Evolutionary conservation across 352 stramenopile species (phyloP).

Genomic region (Globisporangium radiosum): DNA sequence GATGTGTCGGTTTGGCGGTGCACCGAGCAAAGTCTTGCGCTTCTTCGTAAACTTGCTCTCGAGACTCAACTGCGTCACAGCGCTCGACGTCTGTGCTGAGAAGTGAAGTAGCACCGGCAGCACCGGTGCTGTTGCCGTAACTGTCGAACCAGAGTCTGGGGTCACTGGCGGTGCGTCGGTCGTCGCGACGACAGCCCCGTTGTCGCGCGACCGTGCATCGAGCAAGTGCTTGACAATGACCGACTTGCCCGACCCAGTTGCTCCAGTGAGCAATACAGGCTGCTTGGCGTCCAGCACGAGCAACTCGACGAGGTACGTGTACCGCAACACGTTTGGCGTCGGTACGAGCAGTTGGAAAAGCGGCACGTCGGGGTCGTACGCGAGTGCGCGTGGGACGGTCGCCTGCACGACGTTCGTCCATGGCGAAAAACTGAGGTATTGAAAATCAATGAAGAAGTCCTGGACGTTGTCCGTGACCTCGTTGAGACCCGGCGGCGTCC

Average conservation of each 20-base stretch:
- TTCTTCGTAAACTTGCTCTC: slow-evolving; percentile 91
- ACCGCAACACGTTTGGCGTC: slow-evolving; percentile 58
- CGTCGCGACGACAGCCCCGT: background rate
- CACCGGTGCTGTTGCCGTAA: slow-evolving; percentile 20
- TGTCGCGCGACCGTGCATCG: slow-evolving; percentile 15
- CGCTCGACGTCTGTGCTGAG: slow-evolving; percentile 81
- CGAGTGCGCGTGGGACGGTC: slow-evolving; percentile 11
- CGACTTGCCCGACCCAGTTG: slow-evolving; percentile 87
- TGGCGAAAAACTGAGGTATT: slow-evolving; percentile 51
- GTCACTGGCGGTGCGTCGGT: background rate
- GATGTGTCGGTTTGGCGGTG: slow-evolving; percentile 60
- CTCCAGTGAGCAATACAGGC: slow-evolving; percentile 83
- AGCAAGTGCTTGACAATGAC: slow-evolving; percentile 76
- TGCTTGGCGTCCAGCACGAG: slow-evolving; percentile 51
- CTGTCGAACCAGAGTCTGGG: background rate
- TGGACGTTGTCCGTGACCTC: slow-evolving; percentile 53
- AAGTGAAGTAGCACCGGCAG: slow-evolving; percentile 71
- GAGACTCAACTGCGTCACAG: slow-evolving; percentile 76
- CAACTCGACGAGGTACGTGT: slow-evolving; percentile 48
- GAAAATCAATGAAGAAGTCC: slow-evolving; percentile 65
- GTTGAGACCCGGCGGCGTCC: slow-evolving; percentile 26
- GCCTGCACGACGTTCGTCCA: slow-evolving; percentile 28
- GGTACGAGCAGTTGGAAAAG: slow-evolving; percentile 60
- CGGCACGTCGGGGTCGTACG: slow-evolving; percentile 17
- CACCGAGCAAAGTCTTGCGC: slow-evolving; percentile 87